phyloP scores from a whole-genome alignment of 805 yeast species.

The Grigorovia humatica region DNA sequence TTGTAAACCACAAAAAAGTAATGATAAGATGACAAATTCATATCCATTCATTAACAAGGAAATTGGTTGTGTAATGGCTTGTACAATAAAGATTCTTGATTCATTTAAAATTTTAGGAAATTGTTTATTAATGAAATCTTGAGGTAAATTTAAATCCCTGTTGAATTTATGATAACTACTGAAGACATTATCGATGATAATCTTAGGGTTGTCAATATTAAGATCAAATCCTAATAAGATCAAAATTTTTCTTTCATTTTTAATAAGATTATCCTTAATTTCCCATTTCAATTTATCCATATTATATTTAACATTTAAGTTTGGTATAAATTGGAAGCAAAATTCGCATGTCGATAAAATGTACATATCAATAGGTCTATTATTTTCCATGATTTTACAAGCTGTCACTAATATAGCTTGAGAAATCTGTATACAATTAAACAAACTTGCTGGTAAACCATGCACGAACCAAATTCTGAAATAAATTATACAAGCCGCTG shows the following conservation, averaged over 20 bases:
- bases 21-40: conserved; percentile 21
- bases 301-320: conserved; percentile 16
- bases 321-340: conserved; percentile 15
- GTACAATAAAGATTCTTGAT: conserved; percentile 26
- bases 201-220: conserved; percentile 27
- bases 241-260: conserved; percentile 23
- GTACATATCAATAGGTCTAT: conserved; percentile 28
- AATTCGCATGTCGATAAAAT: conserved; percentile 26
- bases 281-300: conserved; percentile 30
- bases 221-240: conserved; percentile 28
- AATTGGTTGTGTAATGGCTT: conserved; percentile 30
- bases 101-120: conserved; percentile 28
- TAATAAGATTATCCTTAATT: conserved; percentile 26
- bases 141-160: conserved; percentile 22
- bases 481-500: conserved; percentile 27
- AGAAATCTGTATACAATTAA: conserved; percentile 25
- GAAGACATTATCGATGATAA: conserved; percentile 27
- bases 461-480: conserved; percentile 28
- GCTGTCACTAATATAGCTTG: conserved; percentile 29
- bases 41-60: conserved; percentile 27
- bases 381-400: conserved; percentile 29
- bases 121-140: conserved; percentile 16
- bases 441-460: conserved; percentile 20
- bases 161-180: conserved; percentile 24
- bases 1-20: conserved; percentile 25